phyloP scores from a whole-genome alignment of 306 rosid genomes.

The Prunus campanulata region DNA sequence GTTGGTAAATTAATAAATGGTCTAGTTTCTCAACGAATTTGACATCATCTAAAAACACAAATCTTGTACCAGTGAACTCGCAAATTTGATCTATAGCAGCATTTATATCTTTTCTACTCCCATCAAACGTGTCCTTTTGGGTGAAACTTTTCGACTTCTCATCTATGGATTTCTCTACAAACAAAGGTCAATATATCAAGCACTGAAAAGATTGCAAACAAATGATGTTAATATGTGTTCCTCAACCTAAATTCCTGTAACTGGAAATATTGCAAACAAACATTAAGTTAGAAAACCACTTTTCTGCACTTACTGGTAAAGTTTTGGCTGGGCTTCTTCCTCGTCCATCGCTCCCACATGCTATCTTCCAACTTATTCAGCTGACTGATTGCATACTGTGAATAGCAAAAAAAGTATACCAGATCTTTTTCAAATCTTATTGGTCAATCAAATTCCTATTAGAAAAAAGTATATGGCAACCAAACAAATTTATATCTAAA shows the following conservation, averaged over 20 bases:
- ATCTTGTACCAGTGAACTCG: constrained; percentile 76
- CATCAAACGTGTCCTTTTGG: constrained; percentile 75
- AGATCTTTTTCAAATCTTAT: constrained; percentile 1
- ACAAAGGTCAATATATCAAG: constrained; percentile 21
- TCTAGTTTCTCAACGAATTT: constrained; percentile 24
- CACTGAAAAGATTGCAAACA: not conserved
- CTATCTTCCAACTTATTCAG: constrained; percentile 92
- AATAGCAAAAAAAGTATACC: constrained; percentile 32
- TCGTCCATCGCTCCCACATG: constrained; percentile 90
- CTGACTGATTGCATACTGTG: constrained; percentile 84
- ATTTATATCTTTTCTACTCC: constrained; percentile 85
- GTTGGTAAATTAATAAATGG: constrained; percentile 18
- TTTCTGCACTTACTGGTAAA: constrained; percentile 48
- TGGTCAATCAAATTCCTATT: not conserved
- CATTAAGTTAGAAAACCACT: not conserved
- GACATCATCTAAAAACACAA: not conserved
- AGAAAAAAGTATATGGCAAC: not conserved
- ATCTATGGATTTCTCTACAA: constrained; percentile 63
- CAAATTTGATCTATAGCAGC: constrained; percentile 84
- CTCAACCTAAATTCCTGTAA: not conserved
- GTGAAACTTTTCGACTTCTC: constrained; percentile 61
- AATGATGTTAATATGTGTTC: not conserved
- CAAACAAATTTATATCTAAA: not conserved
- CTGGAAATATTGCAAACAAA: constrained; percentile 10
- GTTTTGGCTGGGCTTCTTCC: constrained; percentile 57